Evolutionary conservation across 129 eudicot genomes (phyloP), one percentile per base, ranked within the genome.

Genomic region (Artemisia tridentata): DNA sequence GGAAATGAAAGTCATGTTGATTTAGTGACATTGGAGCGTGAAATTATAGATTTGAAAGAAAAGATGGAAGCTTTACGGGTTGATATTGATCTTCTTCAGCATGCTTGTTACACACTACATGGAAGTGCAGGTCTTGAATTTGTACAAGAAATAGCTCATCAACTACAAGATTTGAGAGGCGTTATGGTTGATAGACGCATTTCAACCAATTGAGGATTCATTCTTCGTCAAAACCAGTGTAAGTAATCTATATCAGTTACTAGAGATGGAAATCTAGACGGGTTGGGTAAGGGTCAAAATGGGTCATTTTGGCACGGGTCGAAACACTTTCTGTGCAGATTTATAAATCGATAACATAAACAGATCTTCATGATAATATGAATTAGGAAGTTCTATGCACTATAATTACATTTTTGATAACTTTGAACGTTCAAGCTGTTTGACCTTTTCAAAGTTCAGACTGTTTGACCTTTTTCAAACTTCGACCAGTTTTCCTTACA

Each of bases 161-260:
- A 82, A 49, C 78, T 89, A 20, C 92, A 84, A 75, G 93, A 86
- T 71, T 60, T 89, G 29, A 74, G 88, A 76, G 82, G 81, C 53
- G 52, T 75, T 9, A 82, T 84, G 71, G 68, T 61, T 72, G 66
- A 74, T 72, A 74, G 76, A 69, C 66, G 74, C 73, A 58, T 72
- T 69, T 75, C 79, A 17, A 63, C 72, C 72, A 69, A 15, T 52
- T 77, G 66, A 78, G 62, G 53, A 63, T 69, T 6, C 29, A 71
- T 63, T 60, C 61, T 77, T 63, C 67, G n/a, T 63, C 60, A 59
- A 34, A 75, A 66, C 16, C 43, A 46, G 23, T 10, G 79, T 75
- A 75, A 45, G 68, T 63, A 31, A 67, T 47, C 25, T 67, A 11
- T 47, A 11, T 67, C 9, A 27, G 16, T 65, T 29, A 41, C 55